Base-by-base conservation (phyloP, 163 green algal genomes). In the Scenedesmus sp. region DNA sequence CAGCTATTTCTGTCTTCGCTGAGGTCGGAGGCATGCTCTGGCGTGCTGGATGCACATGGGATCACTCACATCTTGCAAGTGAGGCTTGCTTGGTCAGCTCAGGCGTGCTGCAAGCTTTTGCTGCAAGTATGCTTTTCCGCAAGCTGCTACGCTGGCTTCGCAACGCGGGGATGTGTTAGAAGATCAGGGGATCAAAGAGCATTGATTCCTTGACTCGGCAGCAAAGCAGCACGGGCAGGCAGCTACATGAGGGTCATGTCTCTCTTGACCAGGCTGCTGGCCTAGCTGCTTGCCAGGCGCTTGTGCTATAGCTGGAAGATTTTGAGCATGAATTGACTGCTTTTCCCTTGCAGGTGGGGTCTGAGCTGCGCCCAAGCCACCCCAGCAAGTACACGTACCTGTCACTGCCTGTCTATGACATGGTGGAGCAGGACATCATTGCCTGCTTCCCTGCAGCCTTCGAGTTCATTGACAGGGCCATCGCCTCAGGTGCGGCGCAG, bases 31-130 rank as follows among this genome's bases (percentile, higher is more conserved):
- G 52, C 76, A 10, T 83, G 59, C 20, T 56, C 18, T 13, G 88
- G 79, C 20, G 62, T 85, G 12, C 88, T 92, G 13, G 88, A 92
- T 16, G 52, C 46, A 2, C 12, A 73, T 56, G 88, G 81, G 46
- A 84, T 92, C 88, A 92, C 88, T 23, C 88, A 92, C 67, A 87
- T 92, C 26, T n/a, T 92, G 15, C 88, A 92, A 81, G 88, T 92
- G 60, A n/a, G 56, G 2, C 66, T 12, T 76, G 16, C 13, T 1
- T 5, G 1, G 70, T 8, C 3, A 79, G 23, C 23, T 79, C 2
- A 52, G 5, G 70, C 23, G 0, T 5, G 6, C 18, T 8, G 4
- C 2, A 79, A 52, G 70, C 70, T 52, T 52, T 5, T 23, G 46
- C 23, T 79, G 5, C 23, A 52, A 79, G 3, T 79, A 79, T 7